Conservation (phyloP, 2,329 filamentous ascomycete genomes). For the Albifimbria verrucaria region DNA sequence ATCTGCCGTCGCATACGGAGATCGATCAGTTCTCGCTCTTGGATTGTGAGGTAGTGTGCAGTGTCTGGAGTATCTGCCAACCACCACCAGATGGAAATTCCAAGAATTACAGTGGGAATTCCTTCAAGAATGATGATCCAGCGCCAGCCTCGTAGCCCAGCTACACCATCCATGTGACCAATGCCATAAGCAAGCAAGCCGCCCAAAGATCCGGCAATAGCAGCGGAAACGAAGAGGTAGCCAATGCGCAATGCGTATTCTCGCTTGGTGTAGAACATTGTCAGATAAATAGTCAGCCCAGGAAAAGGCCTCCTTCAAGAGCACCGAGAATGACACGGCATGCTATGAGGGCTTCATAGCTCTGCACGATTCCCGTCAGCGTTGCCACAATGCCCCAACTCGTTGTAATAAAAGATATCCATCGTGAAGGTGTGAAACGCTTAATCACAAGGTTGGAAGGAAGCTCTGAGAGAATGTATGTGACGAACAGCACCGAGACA, state of each 20-base stretch:
- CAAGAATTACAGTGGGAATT: conserved; percentile 30
- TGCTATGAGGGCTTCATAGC: conserved; percentile 27
- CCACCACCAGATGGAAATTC: conserved; percentile 22
- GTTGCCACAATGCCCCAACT: conserved; percentile 44
- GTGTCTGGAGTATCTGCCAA: conserved; percentile 35
- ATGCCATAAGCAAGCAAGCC: conserved; percentile 26
- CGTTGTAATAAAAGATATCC: conserved; percentile 18
- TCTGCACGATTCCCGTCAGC: conserved; percentile 41
- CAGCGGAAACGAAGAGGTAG: conserved; percentile 21
- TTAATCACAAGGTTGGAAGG: conserved; percentile 41
- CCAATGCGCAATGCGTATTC: conserved; percentile 21
- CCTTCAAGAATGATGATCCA: conserved; percentile 59
- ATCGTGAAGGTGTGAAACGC: conserved; percentile 30
- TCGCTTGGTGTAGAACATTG: conserved; percentile 22
- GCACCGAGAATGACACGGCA: conserved; percentile 42
- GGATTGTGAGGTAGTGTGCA: conserved; percentile 52
- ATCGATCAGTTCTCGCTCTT: conserved; percentile 41
- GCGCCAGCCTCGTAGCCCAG: conserved; percentile 32
- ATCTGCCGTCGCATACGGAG: conserved; percentile 24
- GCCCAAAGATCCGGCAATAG: conserved; percentile 20
- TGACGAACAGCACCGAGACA: conserved; percentile 28
- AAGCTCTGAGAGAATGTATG: conserved; percentile 36
- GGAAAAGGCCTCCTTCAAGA: conserved; percentile 46
- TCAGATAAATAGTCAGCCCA: conserved; percentile 24
- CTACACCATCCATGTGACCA: conserved; percentile 27